Conservation (phyloP, 441 rosid species). For the Adansonia gregorii region DNA sequence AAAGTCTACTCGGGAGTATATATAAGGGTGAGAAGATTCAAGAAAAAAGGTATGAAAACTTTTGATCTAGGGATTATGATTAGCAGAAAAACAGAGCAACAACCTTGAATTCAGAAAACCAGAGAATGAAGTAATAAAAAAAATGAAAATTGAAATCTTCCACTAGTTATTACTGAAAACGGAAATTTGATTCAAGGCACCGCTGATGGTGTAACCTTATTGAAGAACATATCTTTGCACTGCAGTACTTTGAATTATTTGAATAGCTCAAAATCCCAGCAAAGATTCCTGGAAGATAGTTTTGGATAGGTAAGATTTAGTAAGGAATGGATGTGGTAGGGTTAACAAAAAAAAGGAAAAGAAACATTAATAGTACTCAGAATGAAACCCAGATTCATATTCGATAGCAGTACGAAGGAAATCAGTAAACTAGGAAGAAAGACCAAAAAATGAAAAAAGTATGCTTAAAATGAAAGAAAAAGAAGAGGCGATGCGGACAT, state of each 20-base stretch:
- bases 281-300: not conserved
- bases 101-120: constrained; percentile 2
- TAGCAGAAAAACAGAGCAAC: not conserved
- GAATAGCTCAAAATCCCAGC: not conserved
- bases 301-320: not conserved
- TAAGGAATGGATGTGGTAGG: not conserved
- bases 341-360: not conserved
- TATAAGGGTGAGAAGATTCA: not conserved
- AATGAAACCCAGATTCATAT: constrained; percentile 15
- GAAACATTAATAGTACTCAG: not conserved
- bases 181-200: not conserved
- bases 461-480: not conserved
- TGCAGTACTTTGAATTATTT: not conserved
- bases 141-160: not conserved
- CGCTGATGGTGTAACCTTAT: constrained; percentile 1
- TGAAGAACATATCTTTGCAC: not conserved
- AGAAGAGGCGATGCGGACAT: not conserved
- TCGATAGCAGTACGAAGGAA: not conserved
- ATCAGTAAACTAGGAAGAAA: not conserved
- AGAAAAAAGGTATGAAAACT: not conserved
- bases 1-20: not conserved
- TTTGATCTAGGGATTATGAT: not conserved
- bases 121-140: not conserved
- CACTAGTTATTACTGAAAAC: not conserved
- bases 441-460: not conserved